Base-by-base conservation (phyloP, 495 filamentous ascomycete genomes). In the Schizothecium vesticola region DNA sequence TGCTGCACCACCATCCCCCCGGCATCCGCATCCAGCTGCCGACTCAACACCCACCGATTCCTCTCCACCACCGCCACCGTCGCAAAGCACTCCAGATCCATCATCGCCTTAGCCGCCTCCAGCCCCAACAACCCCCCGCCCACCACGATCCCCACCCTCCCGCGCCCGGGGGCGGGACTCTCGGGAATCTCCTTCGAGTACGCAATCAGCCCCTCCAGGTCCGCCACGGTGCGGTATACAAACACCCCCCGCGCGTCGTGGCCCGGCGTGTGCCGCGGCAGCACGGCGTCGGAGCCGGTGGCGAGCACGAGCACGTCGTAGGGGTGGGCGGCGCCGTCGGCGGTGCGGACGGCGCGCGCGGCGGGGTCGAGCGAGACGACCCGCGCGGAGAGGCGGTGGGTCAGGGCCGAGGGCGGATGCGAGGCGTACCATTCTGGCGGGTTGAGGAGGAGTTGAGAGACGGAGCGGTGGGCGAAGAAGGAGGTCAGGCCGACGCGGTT, bases 101-200 rank as follows among this genome's bases (percentile, higher is more conserved):
- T 91, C 92, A 98, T 92, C 0, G 94, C 94, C 72, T 97, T 96
- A 36, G 94, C 94, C 26, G 94, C 94, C 83, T 98, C 94, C 0
- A 98, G 85, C 0, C 94, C 94, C 0, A 98, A 81, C 28, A 98
- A 73, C 1, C 94, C 94, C 36, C 94, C 94, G n/a, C 94, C 94
- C 13, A 98, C 93, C 1, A 95, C 92, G 2, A 87, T 88, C 1
- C 91, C 94, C 4, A 84, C 86, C 21, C 86, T 84, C 26, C 91
- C 93, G 69, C 88, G 91, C 59, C 88, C 85, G 3, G 78, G 73
- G 6, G 80, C 77, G 26, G 26, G 26, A 6, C 7, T 51, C 19
- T n/a, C 19, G 0, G 43, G 43, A 3, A 51, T 51, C 19, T 51
- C 43, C 19, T n/a, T 51, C 0, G 92, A 86, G 72, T 91, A 97